Conservation (phyloP, 1,284 basidiomycete species). For the Trametes sp. region DNA sequence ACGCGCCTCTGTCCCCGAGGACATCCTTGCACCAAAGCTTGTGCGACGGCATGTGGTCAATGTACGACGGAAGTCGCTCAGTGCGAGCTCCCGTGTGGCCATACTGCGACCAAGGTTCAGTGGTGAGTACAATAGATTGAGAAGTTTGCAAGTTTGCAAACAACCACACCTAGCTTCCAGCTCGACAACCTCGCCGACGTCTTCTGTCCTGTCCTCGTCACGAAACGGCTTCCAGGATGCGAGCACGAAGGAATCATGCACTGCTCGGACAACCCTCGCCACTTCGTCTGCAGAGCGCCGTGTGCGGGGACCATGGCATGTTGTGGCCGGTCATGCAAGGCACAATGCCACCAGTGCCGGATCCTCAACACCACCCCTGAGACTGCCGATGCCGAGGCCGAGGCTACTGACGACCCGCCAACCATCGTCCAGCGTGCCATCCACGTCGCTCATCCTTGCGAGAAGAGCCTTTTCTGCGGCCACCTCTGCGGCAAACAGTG, state of each 20-base stretch:
- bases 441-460: constrained; percentile 61
- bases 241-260: constrained; percentile 58
- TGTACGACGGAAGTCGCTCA: constrained; percentile 58
- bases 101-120: constrained; percentile 52
- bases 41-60: constrained; percentile 61
- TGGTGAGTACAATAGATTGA: constrained; percentile 63
- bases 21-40: constrained; percentile 68
- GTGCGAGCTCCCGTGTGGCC: constrained; percentile 71
- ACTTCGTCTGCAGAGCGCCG: constrained; percentile 48
- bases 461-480: constrained; percentile 61
- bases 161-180: constrained; percentile 52
- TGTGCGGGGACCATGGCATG: constrained; percentile 60
- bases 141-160: no score
- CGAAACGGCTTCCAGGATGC: constrained; percentile 59
- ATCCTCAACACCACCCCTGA: constrained; percentile 29
- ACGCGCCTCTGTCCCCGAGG: constrained; percentile 57
- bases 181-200: constrained; percentile 54
- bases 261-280: constrained; percentile 55
- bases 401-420: constrained; percentile 20
- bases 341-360: constrained; percentile 62
- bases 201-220: constrained; percentile 52
- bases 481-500: constrained; percentile 64
- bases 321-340: constrained; percentile 60
- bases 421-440: constrained; percentile 38
- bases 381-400: constrained; percentile 13